Base-by-base conservation (phyloP, 306 rosid genomes). In the Malus orientalis region DNA sequence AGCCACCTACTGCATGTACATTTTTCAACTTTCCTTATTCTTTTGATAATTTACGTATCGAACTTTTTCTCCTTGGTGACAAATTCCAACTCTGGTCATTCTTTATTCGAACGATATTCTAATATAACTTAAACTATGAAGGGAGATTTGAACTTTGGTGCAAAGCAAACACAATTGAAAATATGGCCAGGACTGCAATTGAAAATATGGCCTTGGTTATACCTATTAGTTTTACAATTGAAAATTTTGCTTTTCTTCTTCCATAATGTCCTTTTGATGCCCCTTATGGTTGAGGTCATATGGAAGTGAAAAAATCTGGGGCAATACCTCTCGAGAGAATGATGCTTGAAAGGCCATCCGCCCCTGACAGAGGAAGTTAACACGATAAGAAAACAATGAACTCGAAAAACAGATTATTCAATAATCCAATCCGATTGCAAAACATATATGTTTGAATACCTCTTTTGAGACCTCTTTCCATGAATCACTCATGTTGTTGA, bases 301-400 rank as follows among this genome's bases (percentile, higher is more conserved):
- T 11, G 88, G 91, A 81, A 97, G 96, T 71, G 96, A 89, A 83
- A 95, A 92, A 85, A 96, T 92, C 75, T 95, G 96, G 9, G 98
- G 98, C 85, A 92, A 80, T 79, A 88, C 90, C 84, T 85, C 92
- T 78, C 92, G 85, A 53, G 91, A 76, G 87, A 90, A 95, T 61
- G 89, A 91, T 71, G 91, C 98, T 86, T 81, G 97, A 86, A 92
- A 90, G 65, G 98, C 98, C 81, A 87, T 70, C 69, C 91, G 83
- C 79, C 96, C 98, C 97, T 94, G 83, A 77, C 61, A 79, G 61
- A 58, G n/a, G 74, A 19, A 77, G 74, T 47, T 69, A 18, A 70
- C 59, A 75, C 80, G 59, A 55, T 82, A 80, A 81, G 73, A 63
- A 62, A 77, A 79, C 71, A n/a, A 73, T 79, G 57, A 59, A 74